Evolutionary conservation across 2,329 filamentous ascomycete genomes (phyloP).

Genomic region (Trichophyton verrucosum): DNA sequence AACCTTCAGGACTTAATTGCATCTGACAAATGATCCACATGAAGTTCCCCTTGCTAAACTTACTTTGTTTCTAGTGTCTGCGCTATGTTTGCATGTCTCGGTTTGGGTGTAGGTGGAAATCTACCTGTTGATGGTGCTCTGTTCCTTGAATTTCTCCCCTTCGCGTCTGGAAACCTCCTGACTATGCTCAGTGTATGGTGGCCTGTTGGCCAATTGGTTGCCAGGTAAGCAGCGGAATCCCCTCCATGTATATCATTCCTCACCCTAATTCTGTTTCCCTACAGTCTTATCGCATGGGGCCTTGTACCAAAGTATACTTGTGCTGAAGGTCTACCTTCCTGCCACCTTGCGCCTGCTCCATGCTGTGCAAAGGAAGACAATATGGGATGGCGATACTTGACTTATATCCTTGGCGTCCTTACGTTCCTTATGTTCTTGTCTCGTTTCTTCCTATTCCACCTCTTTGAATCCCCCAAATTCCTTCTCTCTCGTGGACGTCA

Average conservation of each 20-base stretch:
- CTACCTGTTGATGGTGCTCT: conserved; percentile 67
- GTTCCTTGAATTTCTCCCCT: conserved; percentile 73
- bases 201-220: conserved; percentile 67
- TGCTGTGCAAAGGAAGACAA: conserved; percentile 44
- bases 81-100: conserved; percentile 48
- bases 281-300: conserved; percentile 52
- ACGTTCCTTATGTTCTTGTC: conserved; percentile 67
- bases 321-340: conserved; percentile 20
- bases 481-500: conserved; percentile 65
- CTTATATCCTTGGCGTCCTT: conserved; percentile 56
- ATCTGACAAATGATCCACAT: background rate
- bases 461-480: conserved; percentile 79
- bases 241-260: background rate
- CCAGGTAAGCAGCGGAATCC: conserved; percentile 28
- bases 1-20: background rate
- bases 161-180: conserved; percentile 58
- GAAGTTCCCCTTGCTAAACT: background rate
- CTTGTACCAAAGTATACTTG: conserved; percentile 58
- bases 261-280: background rate
- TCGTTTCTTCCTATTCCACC: conserved; percentile 67
- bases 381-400: conserved; percentile 62
- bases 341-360: conserved; percentile 19
- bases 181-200: conserved; percentile 79
- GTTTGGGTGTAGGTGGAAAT: conserved; percentile 62
- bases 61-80: conserved; percentile 35